Conservation (phyloP, 2,329 filamentous ascomycete genomes). For the Stachybotrys echinatus region DNA sequence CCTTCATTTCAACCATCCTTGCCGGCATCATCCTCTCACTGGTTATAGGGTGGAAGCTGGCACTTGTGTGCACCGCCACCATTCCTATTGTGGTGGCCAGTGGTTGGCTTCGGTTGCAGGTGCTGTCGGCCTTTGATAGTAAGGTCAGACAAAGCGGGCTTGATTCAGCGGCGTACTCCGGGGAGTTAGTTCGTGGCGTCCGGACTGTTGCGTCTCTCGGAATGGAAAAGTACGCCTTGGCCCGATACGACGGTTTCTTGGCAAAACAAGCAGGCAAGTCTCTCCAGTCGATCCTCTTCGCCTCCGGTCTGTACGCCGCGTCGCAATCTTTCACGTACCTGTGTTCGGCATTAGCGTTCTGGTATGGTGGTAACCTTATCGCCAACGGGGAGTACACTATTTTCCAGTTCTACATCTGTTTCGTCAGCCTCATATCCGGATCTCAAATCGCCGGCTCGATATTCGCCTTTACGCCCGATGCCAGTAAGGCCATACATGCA, state of each 20-base stretch:
- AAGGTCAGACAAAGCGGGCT: constrained; percentile 2
- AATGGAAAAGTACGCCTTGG: constrained; percentile 1
- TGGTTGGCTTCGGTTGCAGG: constrained; percentile 28
- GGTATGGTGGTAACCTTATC: constrained; percentile 10
- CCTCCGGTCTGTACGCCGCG: constrained; percentile 1
- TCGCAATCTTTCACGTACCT: constrained; percentile 7
- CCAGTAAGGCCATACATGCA: background rate
- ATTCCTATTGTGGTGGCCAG: constrained; percentile 33
- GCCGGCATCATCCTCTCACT: constrained; percentile 19
- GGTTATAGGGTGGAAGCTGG: constrained; percentile 37
- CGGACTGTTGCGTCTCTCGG: constrained; percentile 11
- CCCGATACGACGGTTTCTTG: constrained; percentile 1
- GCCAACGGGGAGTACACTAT: constrained; percentile 7
- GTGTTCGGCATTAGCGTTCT: constrained; percentile 8
- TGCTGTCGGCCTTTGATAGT: constrained; percentile 16
- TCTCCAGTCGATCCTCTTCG: constrained; percentile 3
- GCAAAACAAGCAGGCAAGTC: background rate
- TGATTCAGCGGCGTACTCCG: constrained; percentile 5
- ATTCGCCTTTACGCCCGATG: background rate
- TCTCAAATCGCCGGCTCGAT: background rate
- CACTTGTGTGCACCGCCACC: constrained; percentile 34
- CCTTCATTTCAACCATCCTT: constrained; percentile 5
- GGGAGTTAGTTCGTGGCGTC: constrained; percentile 8
- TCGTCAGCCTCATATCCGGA: constrained; percentile 3
- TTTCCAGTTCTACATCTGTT: constrained; percentile 12